A percentile compares a stretch with the other conserved stretches of the same genome.
phyloP scores from a whole-genome alignment of 1,284 basidiomycete genomes.

The Naganishia sp. region DNA sequence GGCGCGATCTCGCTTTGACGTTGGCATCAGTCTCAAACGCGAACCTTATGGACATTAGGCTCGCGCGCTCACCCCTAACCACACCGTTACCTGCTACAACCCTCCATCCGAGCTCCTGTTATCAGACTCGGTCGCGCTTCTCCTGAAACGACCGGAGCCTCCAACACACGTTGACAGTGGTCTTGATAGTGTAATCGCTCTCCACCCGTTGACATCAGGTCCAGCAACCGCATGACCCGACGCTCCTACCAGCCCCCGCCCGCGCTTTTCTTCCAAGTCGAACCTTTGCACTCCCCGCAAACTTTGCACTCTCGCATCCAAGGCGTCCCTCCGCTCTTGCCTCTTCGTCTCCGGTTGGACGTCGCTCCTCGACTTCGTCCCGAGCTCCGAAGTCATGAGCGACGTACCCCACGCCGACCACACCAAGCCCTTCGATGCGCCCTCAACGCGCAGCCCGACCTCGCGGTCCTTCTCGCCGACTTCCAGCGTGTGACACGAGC shows the following conservation, averaged over 20 bases:
- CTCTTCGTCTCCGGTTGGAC: too few relatives aligned
- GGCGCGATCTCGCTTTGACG: not conserved
- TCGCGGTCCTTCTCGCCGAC: too few relatives aligned
- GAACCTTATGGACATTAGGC: not conserved
- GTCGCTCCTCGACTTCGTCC: too few relatives aligned
- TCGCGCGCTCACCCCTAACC: not conserved
- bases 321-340: too few relatives aligned
- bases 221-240: not conserved
- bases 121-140: not conserved
- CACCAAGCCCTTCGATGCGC: too few relatives aligned
- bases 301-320: too few relatives aligned
- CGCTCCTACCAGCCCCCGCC: not conserved
- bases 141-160: not conserved
- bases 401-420: too few relatives aligned
- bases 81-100: not conserved
- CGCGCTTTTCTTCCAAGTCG: not conserved
- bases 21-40: not conserved
- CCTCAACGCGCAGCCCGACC: too few relatives aligned
- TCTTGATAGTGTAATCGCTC: slow-evolving; percentile 1
- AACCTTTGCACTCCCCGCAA: too few relatives aligned
- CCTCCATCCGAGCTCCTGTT: not conserved
- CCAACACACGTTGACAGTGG: not conserved
- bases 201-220: not conserved
- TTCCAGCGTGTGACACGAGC: too few relatives aligned
- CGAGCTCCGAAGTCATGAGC: too few relatives aligned